Evolutionary conservation across 805 yeast species (phyloP).

Genomic region (Lipomyces anomalus): DNA sequence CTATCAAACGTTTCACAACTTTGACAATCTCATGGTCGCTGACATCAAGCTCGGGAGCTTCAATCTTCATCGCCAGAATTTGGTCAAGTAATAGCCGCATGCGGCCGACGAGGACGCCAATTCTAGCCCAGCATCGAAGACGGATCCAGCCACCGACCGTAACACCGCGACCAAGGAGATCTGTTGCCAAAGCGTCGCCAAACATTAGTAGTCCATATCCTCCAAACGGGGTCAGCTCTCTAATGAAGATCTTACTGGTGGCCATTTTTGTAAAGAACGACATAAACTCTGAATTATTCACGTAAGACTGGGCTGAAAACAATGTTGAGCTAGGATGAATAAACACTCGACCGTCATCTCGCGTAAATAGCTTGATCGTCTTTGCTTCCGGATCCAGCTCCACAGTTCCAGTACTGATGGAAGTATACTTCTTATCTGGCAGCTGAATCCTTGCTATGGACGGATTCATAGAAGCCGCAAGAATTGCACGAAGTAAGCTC

Average conservation of each 20-base stretch:
- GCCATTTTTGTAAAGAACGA: constrained; percentile 53
- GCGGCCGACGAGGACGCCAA: constrained; percentile 76
- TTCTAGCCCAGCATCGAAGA: constrained; percentile 86
- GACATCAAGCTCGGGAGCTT: constrained; percentile 38
- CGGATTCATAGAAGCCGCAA: constrained; percentile 81
- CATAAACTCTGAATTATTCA: constrained; percentile 43
- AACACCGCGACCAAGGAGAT: constrained; percentile 67
- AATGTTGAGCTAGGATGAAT: constrained; percentile 81
- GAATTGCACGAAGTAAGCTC: constrained; percentile 54
- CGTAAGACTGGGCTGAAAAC: constrained; percentile 46
- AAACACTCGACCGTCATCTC: constrained; percentile 54
- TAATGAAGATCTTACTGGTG: constrained; percentile 62
- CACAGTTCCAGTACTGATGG: constrained; percentile 70
- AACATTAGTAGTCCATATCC: constrained; percentile 69
- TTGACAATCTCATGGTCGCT: constrained; percentile 29
- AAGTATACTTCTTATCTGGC: constrained; percentile 72
- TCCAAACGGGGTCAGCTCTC: constrained; percentile 75
- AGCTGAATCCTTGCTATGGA: constrained; percentile 71
- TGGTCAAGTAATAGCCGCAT: constrained; percentile 61
- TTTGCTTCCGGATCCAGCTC: constrained; percentile 81
- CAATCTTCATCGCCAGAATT: constrained; percentile 58
- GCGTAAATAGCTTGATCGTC: constrained; percentile 65
- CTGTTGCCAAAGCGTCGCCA: constrained; percentile 59
- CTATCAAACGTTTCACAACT: constrained; percentile 32
- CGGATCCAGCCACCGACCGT: constrained; percentile 87